phyloP scores from a whole-genome alignment of 202 grass and related monocot genomes.

The Zoysia matrella region DNA sequence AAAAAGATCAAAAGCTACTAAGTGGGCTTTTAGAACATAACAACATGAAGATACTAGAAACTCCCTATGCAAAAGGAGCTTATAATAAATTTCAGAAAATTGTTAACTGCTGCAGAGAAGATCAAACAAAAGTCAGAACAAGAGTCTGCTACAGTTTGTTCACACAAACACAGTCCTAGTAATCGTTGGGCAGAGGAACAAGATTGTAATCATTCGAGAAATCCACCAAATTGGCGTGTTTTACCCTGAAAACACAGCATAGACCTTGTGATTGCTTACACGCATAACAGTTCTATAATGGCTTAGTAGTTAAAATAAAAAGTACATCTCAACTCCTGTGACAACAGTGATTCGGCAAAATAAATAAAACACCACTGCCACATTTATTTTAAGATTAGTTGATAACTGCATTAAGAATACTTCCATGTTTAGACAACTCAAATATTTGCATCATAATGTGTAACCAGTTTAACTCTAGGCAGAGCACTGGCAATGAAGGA shows the following conservation, averaged over 20 bases:
- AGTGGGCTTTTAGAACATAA: neutral
- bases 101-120: neutral
- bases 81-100: neutral
- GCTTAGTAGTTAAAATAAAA: neutral
- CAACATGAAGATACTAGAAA: neutral
- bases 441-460: neutral
- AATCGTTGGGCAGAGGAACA: neutral
- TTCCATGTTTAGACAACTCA: neutral
- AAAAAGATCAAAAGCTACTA: constrained; percentile 3
- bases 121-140: neutral
- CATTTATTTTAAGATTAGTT: constrained; percentile 2
- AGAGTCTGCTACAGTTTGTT: neutral
- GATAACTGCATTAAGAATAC: neutral
- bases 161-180: neutral
- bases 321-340: neutral
- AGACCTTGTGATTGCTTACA: constrained; percentile 25
- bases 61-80: neutral
- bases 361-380: neutral
- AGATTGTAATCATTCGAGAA: constrained; percentile 4
- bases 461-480: neutral
- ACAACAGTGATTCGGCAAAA: neutral
- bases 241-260: constrained; percentile 19
- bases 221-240: neutral
- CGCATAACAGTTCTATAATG: neutral
- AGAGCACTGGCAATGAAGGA: neutral